Percentiles rank a stretch among this genome's conserved stretches.
These are phyloP conservation scores for Favolaschia claudopus DNA, from an alignment of 768 basidiomycete species.

Conservation along the genomic window DNA sequence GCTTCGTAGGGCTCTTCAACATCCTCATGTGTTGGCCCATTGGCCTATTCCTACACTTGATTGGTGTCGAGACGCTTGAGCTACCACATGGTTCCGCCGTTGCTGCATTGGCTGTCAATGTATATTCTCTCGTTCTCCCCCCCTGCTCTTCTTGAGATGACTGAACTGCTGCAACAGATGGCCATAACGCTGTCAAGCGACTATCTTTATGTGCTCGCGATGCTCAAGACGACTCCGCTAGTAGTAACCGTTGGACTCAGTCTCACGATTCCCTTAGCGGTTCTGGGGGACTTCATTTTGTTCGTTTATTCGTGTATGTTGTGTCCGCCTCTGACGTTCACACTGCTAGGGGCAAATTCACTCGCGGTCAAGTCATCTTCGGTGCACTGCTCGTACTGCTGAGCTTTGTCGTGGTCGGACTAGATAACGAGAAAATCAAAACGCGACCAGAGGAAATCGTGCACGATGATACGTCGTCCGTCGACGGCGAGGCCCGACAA, in stretches of 20 bases:
- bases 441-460: constrained; percentile 22
- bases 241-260: constrained; percentile 94
- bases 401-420: constrained; percentile 80
- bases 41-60: constrained; percentile 76
- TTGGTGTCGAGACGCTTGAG: constrained; percentile 78
- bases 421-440: constrained; percentile 49
- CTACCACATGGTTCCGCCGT: constrained; percentile 62
- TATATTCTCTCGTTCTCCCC: constrained; percentile 32
- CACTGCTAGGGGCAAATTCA: constrained; percentile 61
- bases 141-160: constrained; percentile 25
- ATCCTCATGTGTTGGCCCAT: constrained; percentile 79
- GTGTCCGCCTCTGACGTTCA: no score
- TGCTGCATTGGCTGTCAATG: constrained; percentile 62
- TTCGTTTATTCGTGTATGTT: no score
- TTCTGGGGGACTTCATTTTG: constrained; percentile 81
- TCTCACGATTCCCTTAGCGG: constrained; percentile 92
- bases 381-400: constrained; percentile 81
- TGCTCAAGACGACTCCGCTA: constrained; percentile 96
- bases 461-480: constrained; percentile 9
- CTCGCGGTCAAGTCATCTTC: constrained; percentile 64
- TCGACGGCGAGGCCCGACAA: constrained; percentile 1
- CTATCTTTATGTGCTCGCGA: constrained; percentile 86
- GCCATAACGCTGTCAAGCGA: constrained; percentile 84
- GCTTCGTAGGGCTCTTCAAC: constrained; percentile 91
- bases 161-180: constrained; percentile 59